phyloP scores from a whole-genome alignment of 345 rosid species.

The Acer yangbiense region DNA sequence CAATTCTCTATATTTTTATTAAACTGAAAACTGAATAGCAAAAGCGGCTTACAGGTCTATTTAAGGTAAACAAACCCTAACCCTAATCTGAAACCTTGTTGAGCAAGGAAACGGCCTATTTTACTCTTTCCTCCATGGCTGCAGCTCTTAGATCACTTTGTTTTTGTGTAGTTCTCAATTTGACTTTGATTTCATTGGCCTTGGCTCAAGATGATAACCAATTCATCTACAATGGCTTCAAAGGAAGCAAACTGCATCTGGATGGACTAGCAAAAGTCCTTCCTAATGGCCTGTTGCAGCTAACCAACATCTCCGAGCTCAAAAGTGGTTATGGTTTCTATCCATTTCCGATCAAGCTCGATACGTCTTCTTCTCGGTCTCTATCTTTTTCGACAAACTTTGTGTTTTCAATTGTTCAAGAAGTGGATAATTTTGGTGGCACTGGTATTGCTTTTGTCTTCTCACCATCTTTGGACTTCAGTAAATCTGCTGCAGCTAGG shows the following conservation, averaged over 20 bases:
- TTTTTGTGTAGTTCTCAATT: not conserved
- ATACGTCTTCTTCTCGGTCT: too few species aligned
- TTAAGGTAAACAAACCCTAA: too few species aligned
- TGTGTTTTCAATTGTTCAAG: conserved; percentile 41
- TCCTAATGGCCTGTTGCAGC: too few species aligned
- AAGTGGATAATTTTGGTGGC: conserved; percentile 25
- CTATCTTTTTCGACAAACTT: too few species aligned
- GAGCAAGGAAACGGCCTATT: too few species aligned
- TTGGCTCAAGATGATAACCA: not conserved
- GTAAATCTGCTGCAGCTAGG: conserved; percentile 6
- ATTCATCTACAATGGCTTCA: conserved; percentile 19
- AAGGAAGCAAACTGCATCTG: not conserved
- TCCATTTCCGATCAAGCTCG: too few species aligned
- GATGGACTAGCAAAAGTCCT: not conserved
- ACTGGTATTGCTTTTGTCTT: conserved; percentile 49
- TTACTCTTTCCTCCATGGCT: conserved; percentile 23
- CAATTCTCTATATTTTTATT: too few species aligned
- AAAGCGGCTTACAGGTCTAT: too few species aligned
- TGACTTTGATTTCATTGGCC: not conserved
- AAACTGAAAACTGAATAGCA: too few species aligned
- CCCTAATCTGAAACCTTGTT: too few species aligned
- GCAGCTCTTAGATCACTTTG: conserved; percentile 29
- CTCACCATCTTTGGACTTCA: conserved; percentile 35
- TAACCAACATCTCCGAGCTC: too few species aligned
- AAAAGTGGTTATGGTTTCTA: too few species aligned